Evolutionary conservation across 2,329 filamentous ascomycete species (phyloP).

Genomic region (Colletotrichum sp.): DNA sequence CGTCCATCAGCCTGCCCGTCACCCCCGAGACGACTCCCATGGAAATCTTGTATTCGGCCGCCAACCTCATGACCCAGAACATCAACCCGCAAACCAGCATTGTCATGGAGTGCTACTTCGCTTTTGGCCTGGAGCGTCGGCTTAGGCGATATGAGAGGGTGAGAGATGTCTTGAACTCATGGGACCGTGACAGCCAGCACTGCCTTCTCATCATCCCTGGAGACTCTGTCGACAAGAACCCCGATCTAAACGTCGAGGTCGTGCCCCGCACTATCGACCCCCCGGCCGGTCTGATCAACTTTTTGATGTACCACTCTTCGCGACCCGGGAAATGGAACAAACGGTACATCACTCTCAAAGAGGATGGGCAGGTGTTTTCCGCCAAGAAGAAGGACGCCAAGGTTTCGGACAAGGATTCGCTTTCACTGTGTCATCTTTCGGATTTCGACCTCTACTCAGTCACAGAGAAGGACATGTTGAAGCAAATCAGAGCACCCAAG

Average conservation of each 20-base stretch:
- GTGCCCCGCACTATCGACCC: conserved; percentile 64
- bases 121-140: conserved; percentile 80
- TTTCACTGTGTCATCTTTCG: conserved; percentile 81
- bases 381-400: conserved; percentile 73
- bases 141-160: conserved; percentile 86
- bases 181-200: conserved; percentile 84
- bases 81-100: conserved; percentile 72
- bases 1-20: conserved; percentile 73
- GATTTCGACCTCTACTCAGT: conserved; percentile 93
- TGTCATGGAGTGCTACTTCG: conserved; percentile 78
- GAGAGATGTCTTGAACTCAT: conserved; percentile 89
- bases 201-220: conserved; percentile 70
- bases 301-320: conserved; percentile 82
- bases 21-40: conserved; percentile 75
- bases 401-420: conserved; percentile 67
- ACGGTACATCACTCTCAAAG: conserved; percentile 75
- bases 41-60: conserved; percentile 74
- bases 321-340: conserved; percentile 89
- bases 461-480: conserved; percentile 69
- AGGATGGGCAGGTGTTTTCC: conserved; percentile 73
- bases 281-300: conserved; percentile 66
- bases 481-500: conserved; percentile 82
- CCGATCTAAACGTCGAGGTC: conserved; percentile 68
- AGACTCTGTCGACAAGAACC: conserved; percentile 57
- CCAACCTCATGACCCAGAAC: conserved; percentile 64